phyloP scores from a whole-genome alignment of 345 rosid genomes.

The Eucalyptus albens region DNA sequence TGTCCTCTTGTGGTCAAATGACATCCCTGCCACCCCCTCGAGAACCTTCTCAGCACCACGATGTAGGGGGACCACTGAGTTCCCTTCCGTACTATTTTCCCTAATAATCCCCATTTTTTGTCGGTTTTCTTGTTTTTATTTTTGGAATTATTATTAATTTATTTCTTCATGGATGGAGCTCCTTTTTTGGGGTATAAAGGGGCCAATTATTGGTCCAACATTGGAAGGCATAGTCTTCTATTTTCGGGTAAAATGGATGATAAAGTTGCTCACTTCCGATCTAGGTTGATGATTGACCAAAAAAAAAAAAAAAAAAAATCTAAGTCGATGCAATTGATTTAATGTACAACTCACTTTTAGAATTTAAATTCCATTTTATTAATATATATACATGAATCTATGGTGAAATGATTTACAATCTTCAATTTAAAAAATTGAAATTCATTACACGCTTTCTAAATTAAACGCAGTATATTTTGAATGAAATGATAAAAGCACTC shows the following conservation, averaged over 20 bases:
- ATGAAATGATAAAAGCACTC: neutral
- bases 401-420: neutral
- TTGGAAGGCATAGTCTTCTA: neutral
- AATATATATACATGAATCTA: neutral
- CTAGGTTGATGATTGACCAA: too few species aligned
- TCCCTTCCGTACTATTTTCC: neutral
- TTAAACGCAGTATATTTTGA: neutral
- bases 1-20: neutral
- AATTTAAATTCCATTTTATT: neutral
- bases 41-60: neutral
- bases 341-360: neutral
- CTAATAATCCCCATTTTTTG: neutral
- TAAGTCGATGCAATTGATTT: neutral
- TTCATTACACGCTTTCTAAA: neutral
- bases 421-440: neutral
- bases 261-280: neutral
- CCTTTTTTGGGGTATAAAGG: neutral
- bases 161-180: neutral
- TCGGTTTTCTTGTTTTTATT: neutral
- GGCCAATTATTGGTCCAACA: neutral
- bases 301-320: too few species aligned
- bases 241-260: neutral
- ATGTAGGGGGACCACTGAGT: neutral
- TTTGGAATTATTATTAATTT: neutral
- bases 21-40: neutral